Evolutionary conservation across 805 yeast genomes (phyloP).

Genomic region (Cyberlindnera japonica): DNA sequence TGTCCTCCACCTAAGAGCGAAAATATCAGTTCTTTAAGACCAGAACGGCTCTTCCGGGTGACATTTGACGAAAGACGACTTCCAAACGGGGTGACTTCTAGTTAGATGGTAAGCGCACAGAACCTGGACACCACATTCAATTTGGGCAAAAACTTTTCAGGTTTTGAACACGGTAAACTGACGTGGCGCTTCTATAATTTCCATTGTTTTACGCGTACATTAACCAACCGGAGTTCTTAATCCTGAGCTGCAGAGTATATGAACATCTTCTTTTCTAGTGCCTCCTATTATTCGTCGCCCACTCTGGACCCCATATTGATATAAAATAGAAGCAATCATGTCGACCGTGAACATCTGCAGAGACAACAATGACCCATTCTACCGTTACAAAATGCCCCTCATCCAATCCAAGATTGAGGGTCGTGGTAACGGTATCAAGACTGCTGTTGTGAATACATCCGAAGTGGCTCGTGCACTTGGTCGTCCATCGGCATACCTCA

Average conservation of each 20-base stretch:
- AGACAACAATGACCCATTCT: conserved; percentile 96
- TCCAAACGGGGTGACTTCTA: no score
- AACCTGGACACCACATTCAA: no score
- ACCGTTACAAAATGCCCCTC: conserved; percentile 99
- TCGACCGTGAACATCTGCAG: conserved; percentile 91
- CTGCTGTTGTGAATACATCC: conserved; percentile 82
- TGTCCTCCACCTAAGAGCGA: no score
- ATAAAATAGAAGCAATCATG: conserved; percentile 35
- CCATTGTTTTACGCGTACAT: no score
- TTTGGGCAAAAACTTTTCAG: no score
- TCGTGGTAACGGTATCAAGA: conserved; percentile 98
- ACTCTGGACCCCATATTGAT: neutral
- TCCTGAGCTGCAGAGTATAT: neutral
- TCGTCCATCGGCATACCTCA: conserved; percentile 87
- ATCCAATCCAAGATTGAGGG: conserved; percentile 97
- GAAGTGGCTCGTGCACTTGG: conserved; percentile 94
- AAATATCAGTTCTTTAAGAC: no score
- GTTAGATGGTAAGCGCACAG: no score
- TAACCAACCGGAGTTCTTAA: no score
- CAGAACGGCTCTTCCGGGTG: no score
- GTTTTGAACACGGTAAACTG: no score
- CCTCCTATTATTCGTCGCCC: neutral
- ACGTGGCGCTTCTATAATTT: no score
- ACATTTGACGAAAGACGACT: no score
- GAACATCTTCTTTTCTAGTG: neutral